Conservation (phyloP, 768 basidiomycete species). For the Trametes villosa region DNA sequence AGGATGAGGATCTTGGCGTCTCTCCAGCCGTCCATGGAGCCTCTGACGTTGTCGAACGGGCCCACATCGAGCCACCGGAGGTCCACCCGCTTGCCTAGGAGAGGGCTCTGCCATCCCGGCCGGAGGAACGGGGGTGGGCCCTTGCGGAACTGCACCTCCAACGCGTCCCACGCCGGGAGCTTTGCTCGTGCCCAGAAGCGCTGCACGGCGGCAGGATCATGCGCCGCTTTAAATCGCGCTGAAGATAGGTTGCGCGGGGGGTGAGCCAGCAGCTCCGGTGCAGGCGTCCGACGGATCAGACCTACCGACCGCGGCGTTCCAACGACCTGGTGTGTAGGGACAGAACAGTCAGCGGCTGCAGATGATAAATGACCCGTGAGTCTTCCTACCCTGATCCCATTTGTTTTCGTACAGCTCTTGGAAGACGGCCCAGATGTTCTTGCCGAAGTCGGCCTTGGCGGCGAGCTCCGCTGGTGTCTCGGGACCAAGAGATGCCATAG, state of each 20-base stretch:
- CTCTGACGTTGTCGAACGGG: slow-evolving; percentile 31
- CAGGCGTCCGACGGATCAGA: neutral
- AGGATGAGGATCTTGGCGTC: slow-evolving; percentile 33
- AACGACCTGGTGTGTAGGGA: slow-evolving; percentile 14
- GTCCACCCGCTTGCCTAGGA: slow-evolving; percentile 32
- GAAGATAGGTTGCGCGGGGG: neutral
- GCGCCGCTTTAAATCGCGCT: slow-evolving; percentile 32
- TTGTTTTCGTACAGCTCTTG: slow-evolving; percentile 35
- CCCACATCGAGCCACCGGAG: slow-evolving; percentile 34
- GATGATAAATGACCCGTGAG: neutral
- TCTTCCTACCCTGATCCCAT: slow-evolving; percentile 34
- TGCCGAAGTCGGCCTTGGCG: slow-evolving; percentile 32
- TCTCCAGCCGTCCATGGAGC: slow-evolving; percentile 33
- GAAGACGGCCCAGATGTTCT: slow-evolving; percentile 33
- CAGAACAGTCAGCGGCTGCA: neutral
- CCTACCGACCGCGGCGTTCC: slow-evolving; percentile 33
- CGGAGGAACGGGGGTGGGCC: slow-evolving; percentile 37
- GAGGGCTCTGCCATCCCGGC: slow-evolving; percentile 37
- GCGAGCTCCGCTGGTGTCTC: slow-evolving; percentile 31
- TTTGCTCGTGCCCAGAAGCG: slow-evolving; percentile 31
- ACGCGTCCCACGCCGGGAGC: slow-evolving; percentile 32
- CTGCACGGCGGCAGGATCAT: slow-evolving; percentile 30
- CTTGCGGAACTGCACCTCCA: slow-evolving; percentile 33
- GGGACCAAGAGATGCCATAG: slow-evolving; percentile 11
- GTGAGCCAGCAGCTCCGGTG: slow-evolving; percentile 10